Conservation (phyloP, 371 early-diverging fungal species). For the Zychaea mexicana region DNA sequence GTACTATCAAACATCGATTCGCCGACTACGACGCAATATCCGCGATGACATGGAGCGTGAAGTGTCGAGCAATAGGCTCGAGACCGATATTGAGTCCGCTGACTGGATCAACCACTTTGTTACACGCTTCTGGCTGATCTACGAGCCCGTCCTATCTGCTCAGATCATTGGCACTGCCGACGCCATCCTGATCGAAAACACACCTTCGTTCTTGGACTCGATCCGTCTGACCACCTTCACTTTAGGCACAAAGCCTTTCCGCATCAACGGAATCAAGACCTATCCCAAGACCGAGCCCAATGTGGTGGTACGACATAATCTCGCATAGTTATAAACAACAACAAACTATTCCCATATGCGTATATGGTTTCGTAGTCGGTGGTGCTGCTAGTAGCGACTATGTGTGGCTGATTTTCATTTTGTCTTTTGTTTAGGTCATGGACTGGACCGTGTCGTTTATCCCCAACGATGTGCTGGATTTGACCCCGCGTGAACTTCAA, state of each 20-base stretch:
- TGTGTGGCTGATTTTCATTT: not conserved
- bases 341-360: slow-evolving; percentile 5
- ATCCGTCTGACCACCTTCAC: slow-evolving; percentile 94
- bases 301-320: slow-evolving; percentile 75
- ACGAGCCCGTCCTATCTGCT: slow-evolving; percentile 90
- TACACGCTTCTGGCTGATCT: slow-evolving; percentile 89
- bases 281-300: slow-evolving; percentile 85
- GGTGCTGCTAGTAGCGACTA: too few relatives aligned
- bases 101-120: slow-evolving; percentile 98
- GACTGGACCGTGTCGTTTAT: slow-evolving; percentile 91
- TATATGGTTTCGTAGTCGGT: too few relatives aligned
- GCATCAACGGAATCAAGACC: slow-evolving; percentile 88
- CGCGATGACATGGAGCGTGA: slow-evolving; percentile 78
- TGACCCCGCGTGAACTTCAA: slow-evolving; percentile 68
- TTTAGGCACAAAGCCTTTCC: slow-evolving; percentile 96
- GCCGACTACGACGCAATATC: slow-evolving; percentile 68
- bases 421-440: slow-evolving; percentile 45
- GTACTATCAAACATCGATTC: slow-evolving; percentile 79
- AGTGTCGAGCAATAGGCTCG: slow-evolving; percentile 53
- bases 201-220: slow-evolving; percentile 92
- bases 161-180: slow-evolving; percentile 79
- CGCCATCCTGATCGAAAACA: slow-evolving; percentile 75
- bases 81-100: slow-evolving; percentile 79
- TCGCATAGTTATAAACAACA: too few relatives aligned
- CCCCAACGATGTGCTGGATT: slow-evolving; percentile 79